Percentiles rank a stretch among this genome's conserved stretches.
These are phyloP conservation scores for Sporothrix protearum DNA, from an alignment of 2,329 filamentous ascomycete genomes.

Conservation along the genomic window DNA sequence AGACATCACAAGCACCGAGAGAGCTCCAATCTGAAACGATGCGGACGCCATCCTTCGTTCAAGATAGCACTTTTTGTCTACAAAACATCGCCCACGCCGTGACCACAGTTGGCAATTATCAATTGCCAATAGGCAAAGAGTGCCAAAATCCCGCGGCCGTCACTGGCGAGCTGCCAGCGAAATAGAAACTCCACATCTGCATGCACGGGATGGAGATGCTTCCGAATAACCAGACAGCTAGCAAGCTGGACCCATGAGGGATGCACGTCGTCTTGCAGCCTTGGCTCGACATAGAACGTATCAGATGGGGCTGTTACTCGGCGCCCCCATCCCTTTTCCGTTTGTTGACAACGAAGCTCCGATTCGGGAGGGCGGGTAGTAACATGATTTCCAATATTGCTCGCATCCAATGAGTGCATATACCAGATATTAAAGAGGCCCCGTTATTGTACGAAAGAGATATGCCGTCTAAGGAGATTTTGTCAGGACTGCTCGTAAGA, in stretches of 20 bases:
- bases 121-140: slow-evolving; percentile 16
- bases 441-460: neutral
- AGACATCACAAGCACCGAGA: neutral
- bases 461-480: neutral
- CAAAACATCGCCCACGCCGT: neutral
- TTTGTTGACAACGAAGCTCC: neutral
- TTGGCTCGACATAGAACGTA: neutral
- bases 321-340: neutral
- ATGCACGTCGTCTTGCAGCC: neutral
- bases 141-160: neutral
- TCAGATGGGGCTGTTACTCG: neutral
- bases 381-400: neutral
- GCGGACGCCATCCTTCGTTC: neutral
- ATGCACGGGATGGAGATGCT: slow-evolving; percentile 18
- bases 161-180: neutral
- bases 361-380: neutral
- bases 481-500: slow-evolving; percentile 9
- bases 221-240: neutral
- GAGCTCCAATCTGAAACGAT: neutral
- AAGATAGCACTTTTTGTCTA: neutral
- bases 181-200: neutral
- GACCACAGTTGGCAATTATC: slow-evolving; percentile 4
- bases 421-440: neutral
- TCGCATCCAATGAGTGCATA: neutral
- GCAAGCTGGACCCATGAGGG: neutral